Conservation (phyloP, 78 protist genomes). For the Emiliania huxleyi region DNA sequence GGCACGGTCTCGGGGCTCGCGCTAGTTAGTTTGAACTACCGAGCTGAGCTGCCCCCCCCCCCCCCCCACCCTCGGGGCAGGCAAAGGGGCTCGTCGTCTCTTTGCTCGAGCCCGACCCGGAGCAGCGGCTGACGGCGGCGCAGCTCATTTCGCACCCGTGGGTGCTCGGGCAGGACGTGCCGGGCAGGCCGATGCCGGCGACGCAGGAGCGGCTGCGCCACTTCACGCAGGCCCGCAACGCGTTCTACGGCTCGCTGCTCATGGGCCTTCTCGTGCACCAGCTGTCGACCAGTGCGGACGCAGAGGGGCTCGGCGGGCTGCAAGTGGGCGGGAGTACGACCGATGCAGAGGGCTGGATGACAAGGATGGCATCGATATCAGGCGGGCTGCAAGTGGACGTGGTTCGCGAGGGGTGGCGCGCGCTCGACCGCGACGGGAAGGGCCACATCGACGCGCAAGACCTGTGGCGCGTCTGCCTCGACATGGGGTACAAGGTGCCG, state of each 20-base stretch:
- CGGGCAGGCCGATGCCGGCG: not conserved
- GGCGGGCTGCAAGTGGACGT: not conserved
- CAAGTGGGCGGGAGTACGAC: too few relatives aligned
- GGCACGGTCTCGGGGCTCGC: too few relatives aligned
- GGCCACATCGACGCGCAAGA: not conserved
- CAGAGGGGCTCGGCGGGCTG: too few relatives aligned
- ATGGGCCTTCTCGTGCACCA: not conserved
- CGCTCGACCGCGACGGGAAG: not conserved
- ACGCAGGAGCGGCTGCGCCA: constrained; percentile 8
- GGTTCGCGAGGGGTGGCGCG: not conserved
- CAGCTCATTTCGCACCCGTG: constrained; percentile 61
- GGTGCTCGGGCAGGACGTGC: constrained; percentile 28
- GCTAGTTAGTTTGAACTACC: too few relatives aligned
- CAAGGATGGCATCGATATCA: too few relatives aligned
- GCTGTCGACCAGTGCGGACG: not conserved
- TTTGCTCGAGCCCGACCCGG: constrained; percentile 59
- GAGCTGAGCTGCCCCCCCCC: too few relatives aligned
- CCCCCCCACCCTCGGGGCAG: not conserved
- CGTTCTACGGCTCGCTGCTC: constrained; percentile 9
- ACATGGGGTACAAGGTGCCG: not conserved
- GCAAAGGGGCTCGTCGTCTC: not conserved
- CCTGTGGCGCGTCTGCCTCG: not conserved
- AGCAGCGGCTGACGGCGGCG: constrained; percentile 55
- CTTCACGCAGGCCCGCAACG: not conserved
- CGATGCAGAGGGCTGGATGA: too few relatives aligned